Conservation (phyloP, 108 stramenopile genomes). For the Stephanodiscus triporus region DNA sequence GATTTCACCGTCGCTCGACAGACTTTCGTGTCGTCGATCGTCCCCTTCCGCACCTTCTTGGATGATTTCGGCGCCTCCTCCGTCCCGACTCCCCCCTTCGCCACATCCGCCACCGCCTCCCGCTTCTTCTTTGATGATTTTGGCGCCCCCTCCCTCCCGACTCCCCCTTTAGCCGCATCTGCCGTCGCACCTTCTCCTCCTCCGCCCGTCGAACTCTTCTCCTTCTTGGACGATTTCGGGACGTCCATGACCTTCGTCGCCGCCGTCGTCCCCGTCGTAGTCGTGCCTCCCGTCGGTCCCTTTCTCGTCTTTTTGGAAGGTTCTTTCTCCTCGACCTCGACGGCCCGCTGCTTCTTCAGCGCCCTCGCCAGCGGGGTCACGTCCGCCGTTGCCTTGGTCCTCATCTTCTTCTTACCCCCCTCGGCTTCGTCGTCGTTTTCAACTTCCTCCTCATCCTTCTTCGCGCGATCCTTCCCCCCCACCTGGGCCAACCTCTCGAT, state of each 20-base stretch:
- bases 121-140: background rate
- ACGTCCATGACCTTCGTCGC: conserved; percentile 7
- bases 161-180: no score
- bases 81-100: background rate
- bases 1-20: no score
- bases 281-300: conserved; percentile 19
- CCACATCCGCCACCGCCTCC: background rate
- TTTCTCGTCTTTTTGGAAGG: conserved; percentile 27
- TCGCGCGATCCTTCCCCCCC: conserved; percentile 1
- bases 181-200: conserved; percentile 13
- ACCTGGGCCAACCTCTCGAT: conserved; percentile 56
- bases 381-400: conserved; percentile 9
- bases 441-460: conserved; percentile 9
- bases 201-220: conserved; percentile 1
- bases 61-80: conserved; percentile 27
- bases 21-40: background rate
- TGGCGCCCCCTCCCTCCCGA: background rate
- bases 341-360: conserved; percentile 69
- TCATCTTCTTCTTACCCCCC: conserved; percentile 26
- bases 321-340: conserved; percentile 30
- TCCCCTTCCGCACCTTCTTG: conserved; percentile 36
- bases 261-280: conserved; percentile 1
- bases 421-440: conserved; percentile 27
- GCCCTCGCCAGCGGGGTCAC: conserved; percentile 73
- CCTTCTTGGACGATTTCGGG: conserved; percentile 6